Conservation (phyloP, 352 stramenopile genomes). For the Pythium rishiriense region DNA sequence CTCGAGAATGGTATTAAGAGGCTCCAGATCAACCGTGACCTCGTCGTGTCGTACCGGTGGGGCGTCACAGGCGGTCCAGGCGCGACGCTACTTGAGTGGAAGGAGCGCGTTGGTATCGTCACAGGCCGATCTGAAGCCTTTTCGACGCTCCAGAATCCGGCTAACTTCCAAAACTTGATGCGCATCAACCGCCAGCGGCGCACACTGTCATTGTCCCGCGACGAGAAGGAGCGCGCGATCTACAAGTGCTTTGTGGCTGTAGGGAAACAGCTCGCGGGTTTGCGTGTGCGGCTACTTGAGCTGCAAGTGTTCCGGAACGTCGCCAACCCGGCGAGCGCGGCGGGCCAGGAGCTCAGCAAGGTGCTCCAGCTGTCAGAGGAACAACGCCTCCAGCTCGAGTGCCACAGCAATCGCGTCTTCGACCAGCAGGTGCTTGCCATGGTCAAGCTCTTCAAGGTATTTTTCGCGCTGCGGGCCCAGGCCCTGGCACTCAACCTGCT, state of each 20-base stretch:
- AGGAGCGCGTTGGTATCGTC: slow-evolving; percentile 60
- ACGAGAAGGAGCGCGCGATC: slow-evolving; percentile 50
- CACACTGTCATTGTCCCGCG: slow-evolving; percentile 44
- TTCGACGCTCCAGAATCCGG: slow-evolving; percentile 66
- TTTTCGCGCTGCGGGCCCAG: slow-evolving; percentile 67
- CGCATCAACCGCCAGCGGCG: slow-evolving; percentile 70
- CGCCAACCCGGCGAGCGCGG: slow-evolving; percentile 33
- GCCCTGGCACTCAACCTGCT: slow-evolving; percentile 67
- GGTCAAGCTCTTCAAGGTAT: slow-evolving; percentile 80
- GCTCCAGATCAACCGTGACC: slow-evolving; percentile 80
- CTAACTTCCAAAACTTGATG: slow-evolving; percentile 72
- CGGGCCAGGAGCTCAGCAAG: slow-evolving; percentile 43
- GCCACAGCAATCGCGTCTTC: slow-evolving; percentile 62
- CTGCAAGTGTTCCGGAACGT: slow-evolving; percentile 64
- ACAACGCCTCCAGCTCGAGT: slow-evolving; percentile 68
- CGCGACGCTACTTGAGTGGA: slow-evolving; percentile 50
- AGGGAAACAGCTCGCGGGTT: slow-evolving; percentile 46
- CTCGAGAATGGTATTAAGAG: slow-evolving; percentile 87
- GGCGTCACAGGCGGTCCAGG: slow-evolving; percentile 39
- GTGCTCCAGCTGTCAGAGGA: slow-evolving; percentile 50
- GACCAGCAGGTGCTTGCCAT: slow-evolving; percentile 59
- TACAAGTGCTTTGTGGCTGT: slow-evolving; percentile 67
- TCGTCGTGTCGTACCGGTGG: slow-evolving; percentile 74
- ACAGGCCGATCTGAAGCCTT: slow-evolving; percentile 67
- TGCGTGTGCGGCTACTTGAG: slow-evolving; percentile 63